Conservation (phyloP, 1,139 yeast genomes). For the Meyerozyma guilliermondii region DNA sequence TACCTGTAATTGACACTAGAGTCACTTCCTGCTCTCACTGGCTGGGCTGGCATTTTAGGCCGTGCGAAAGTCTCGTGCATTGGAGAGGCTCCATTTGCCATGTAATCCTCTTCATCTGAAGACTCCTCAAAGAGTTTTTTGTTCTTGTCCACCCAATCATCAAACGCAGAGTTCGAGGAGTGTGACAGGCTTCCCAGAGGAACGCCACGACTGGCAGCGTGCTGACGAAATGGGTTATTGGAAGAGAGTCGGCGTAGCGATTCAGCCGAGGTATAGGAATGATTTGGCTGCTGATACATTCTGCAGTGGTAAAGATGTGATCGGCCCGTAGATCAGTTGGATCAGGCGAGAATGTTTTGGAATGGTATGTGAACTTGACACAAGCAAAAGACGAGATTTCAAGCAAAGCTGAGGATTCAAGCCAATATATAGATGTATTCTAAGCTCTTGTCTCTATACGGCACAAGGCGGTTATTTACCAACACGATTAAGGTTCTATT, state of each 20-base stretch:
- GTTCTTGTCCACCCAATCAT: conserved; percentile 49
- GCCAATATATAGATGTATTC: too few species aligned
- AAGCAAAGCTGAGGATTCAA: too few species aligned
- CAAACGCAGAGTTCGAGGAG: conserved; percentile 27
- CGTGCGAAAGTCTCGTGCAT: conserved; percentile 4
- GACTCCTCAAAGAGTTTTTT: conserved; percentile 37
- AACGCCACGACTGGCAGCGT: conserved; percentile 9
- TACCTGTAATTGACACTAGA: conserved; percentile 38
- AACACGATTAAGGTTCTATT: neutral
- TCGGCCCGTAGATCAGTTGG: too few species aligned
- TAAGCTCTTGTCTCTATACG: neutral
- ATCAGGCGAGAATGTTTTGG: too few species aligned
- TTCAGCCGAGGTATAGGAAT: conserved; percentile 29
- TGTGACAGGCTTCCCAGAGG: conserved; percentile 18
- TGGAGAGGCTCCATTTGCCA: conserved; percentile 6
- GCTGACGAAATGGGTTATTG: conserved; percentile 53
- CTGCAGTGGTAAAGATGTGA: too few species aligned
- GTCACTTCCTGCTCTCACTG: conserved; percentile 35
- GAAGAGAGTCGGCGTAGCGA: conserved; percentile 45
- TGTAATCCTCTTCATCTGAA: conserved; percentile 35
- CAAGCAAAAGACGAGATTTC: too few species aligned
- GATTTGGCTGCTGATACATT: conserved; percentile 41
- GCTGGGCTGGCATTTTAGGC: conserved; percentile 19
- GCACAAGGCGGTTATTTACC: neutral
- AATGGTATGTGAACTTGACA: too few species aligned